Evolutionary conservation across 2,329 filamentous ascomycete species (phyloP), one percentile per base, ranked within the genome.

Genomic region (Atkinsonella texensis): DNA sequence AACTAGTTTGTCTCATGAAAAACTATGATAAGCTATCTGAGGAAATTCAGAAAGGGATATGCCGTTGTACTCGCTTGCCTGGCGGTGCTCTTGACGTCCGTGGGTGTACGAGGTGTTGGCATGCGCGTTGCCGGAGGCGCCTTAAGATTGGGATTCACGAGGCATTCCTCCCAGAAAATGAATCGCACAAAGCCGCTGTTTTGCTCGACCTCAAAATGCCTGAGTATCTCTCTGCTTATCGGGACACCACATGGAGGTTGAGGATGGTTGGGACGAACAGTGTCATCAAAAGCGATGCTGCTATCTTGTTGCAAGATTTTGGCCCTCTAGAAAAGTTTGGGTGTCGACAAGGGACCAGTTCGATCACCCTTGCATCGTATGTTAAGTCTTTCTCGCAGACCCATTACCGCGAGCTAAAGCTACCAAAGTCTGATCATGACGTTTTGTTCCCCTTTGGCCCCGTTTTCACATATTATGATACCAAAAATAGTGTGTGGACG

Each of bases 201-300:
- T 73, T 83, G 17, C 67, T 69, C n/a, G 28, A 66, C 63, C 23
- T 80, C 63, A 50, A 71, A 48, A 73, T 76, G 0, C 66, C 68
- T 0, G 58, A 63, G 0, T 83, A 70, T 51, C 72, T 73, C 32
- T 62, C 72, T 1, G 53, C 59, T 8, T 69, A 64, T 8, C 42
- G 54, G 0, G 40, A 53, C 6, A 57, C 56, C 13, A 54, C 49
- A 0, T 54, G 56, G 40, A 55, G 20, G 6, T 12, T 48, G 4
- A 39, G 38, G 4, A 48, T 40, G 33, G 2, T 23, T 8, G 33
- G 33, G 12, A 41, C 1, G 10, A 7, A 41, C 31, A 13, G 9
- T 12, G 6, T 55, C 54, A 61, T 46, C 6, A 54, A 2, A 50
- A 45, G 23, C 31, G 48, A 12, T 23, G 52, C 13, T 52, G 18